These are phyloP conservation scores for Ceratobasidium sp. DNA, from an alignment of 1,284 basidiomycete species.

Conservation along the genomic window DNA sequence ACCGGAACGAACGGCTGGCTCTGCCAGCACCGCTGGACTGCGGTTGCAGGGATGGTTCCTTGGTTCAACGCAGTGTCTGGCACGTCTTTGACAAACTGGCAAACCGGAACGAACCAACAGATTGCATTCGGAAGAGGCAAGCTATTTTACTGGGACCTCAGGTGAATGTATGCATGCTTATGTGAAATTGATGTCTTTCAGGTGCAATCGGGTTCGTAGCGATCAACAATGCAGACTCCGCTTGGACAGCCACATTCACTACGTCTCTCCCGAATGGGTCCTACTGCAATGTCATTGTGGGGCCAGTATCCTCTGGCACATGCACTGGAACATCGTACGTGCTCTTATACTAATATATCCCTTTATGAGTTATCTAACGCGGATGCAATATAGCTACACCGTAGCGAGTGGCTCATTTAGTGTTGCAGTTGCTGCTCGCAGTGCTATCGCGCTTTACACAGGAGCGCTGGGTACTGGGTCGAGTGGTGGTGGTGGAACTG, in stretches of 20 bases:
- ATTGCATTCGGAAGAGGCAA: slow-evolving; percentile 46
- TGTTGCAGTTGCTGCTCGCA: slow-evolving; percentile 63
- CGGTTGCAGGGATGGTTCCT: slow-evolving; percentile 45
- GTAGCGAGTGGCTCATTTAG: slow-evolving; percentile 65
- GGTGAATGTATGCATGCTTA: background rate
- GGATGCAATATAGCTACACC: slow-evolving; percentile 56
- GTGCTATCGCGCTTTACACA: slow-evolving; percentile 69
- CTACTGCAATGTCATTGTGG: slow-evolving; percentile 73
- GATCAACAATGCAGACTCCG: slow-evolving; percentile 69
- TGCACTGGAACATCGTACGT: slow-evolving; percentile 66
- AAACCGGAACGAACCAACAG: slow-evolving; percentile 41
- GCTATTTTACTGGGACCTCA: background rate
- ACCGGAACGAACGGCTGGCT: slow-evolving; percentile 46
- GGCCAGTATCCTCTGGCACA: slow-evolving; percentile 54
- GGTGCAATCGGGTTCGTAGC: slow-evolving; percentile 65
- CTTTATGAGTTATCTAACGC: no score
- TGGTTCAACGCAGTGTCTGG: slow-evolving; percentile 42
- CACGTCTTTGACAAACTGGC: slow-evolving; percentile 38
- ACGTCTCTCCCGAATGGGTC: slow-evolving; percentile 66
- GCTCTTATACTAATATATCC: background rate
- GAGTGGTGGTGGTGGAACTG: background rate
- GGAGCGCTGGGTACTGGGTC: slow-evolving; percentile 52
- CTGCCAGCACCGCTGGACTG: slow-evolving; percentile 47
- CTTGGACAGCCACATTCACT: slow-evolving; percentile 65
- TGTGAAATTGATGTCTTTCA: background rate